Evolutionary conservation across 73 alveolate genomes (phyloP), one percentile per base, ranked within the genome.

Genomic region (Paramecium biaurelia): DNA sequence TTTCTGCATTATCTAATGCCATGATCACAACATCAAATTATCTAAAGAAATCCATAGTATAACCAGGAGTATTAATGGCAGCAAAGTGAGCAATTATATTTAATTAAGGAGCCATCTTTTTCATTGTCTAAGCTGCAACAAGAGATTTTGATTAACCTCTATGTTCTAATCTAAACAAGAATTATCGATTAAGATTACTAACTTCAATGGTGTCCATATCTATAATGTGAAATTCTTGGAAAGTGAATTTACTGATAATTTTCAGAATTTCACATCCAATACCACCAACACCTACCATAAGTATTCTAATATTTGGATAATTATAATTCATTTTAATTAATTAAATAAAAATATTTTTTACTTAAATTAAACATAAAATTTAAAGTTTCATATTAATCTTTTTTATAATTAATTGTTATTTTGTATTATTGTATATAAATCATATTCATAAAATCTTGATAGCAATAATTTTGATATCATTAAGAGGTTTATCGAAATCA

Each of bases 1-100:
- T 99, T 88, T 98, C 99, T 59, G 93, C 92, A 92, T 98, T 98
- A 88, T 98, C 99, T 32, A 98, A 96, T 4, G 99, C 99, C 93
- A 97, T 98, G 57, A 97, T 94, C 18, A 97, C 98, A 32, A 96
- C 41, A 86, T 96, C 97, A 93, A 98, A 98, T 70, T 92, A 59
- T 23, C 92, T 88, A 85, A 97, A 96, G 96, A 96, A 98, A 42
- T 97, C 95, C 58, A 85, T 56, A 14, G 97, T 96, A 89, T 95
- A 98, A 76, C 96, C 84, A 26, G 92, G 85, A 70, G 57, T 30
- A 18, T 70, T 70, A n/a, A 89, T 43, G 4, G 56, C 90, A 18
- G 90, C 90, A 79, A 43, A 47, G 47, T 79, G 90, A 38, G 76
- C 47, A 9, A 79, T 23, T 12, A 79, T 79, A 1, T 79, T 79